These are phyloP conservation scores for Xerocomus amazonicus DNA, from an alignment of 1,284 basidiomycete species.

Conservation along the genomic window DNA sequence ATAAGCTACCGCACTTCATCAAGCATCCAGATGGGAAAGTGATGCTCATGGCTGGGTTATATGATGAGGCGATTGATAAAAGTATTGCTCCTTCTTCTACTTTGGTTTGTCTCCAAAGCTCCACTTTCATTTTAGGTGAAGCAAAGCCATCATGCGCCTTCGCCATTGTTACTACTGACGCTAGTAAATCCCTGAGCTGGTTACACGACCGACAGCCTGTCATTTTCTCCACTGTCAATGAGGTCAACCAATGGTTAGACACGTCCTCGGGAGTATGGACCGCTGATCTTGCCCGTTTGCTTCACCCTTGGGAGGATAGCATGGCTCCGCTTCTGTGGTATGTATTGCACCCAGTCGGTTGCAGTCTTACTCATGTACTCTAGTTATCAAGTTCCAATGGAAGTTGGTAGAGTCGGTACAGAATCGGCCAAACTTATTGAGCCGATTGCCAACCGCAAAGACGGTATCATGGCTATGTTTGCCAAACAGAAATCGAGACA, in stretches of 20 bases:
- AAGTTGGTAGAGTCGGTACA: slow-evolving; percentile 87
- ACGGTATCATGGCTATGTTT: slow-evolving; percentile 89
- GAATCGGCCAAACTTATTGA: slow-evolving; percentile 82
- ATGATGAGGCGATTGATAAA: slow-evolving; percentile 69
- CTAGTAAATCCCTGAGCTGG: slow-evolving; percentile 67
- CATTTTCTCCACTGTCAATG: slow-evolving; percentile 63
- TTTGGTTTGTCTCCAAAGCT: neutral
- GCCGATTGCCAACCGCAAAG: slow-evolving; percentile 75
- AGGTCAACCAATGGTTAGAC: slow-evolving; percentile 78
- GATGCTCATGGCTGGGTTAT: slow-evolving; percentile 88
- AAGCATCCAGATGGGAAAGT: slow-evolving; percentile 65
- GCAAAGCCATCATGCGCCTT: slow-evolving; percentile 74
- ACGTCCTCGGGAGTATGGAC: slow-evolving; percentile 64
- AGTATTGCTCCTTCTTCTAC: slow-evolving; percentile 33
- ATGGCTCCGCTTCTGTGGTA: slow-evolving; percentile 66
- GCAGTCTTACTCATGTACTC: neutral
- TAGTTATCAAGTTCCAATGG: slow-evolving; percentile 85
- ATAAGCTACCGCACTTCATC: slow-evolving; percentile 78
- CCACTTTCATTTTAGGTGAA: slow-evolving; percentile 39
- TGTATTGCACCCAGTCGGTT: slow-evolving; percentile 17
- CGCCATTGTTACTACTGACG: slow-evolving; percentile 84
- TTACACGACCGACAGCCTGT: slow-evolving; percentile 93
- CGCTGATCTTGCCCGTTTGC: slow-evolving; percentile 54
- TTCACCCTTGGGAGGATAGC: slow-evolving; percentile 63
- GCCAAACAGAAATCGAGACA: slow-evolving; percentile 50